phyloP scores from a whole-genome alignment of 129 eudicot genomes.

The Ambrosia trifida region DNA sequence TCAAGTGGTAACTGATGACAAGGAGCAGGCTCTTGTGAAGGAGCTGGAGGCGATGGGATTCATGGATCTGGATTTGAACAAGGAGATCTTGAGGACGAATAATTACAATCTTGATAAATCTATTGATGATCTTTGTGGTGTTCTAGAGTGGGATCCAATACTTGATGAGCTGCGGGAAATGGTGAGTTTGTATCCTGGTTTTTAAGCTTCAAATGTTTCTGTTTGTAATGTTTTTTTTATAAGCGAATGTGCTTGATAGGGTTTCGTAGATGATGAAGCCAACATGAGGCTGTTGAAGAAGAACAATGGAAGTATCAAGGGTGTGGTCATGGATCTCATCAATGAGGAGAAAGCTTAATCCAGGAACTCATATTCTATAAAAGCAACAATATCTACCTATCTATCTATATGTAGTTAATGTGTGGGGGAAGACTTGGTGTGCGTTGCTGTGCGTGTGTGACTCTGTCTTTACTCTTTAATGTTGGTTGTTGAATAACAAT shows the following conservation, averaged over 20 bases:
- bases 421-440: slow-evolving; percentile 13
- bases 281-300: slow-evolving; percentile 71
- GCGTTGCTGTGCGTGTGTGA: not conserved
- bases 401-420: slow-evolving; percentile 19
- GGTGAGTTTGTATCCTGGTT: slow-evolving; percentile 41
- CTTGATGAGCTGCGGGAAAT: slow-evolving; percentile 84
- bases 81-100: slow-evolving; percentile 53
- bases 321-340: slow-evolving; percentile 83
- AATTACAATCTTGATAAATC: slow-evolving; percentile 63
- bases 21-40: slow-evolving; percentile 53
- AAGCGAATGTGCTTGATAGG: slow-evolving; percentile 42
- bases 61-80: slow-evolving; percentile 59
- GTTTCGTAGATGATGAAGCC: slow-evolving; percentile 57
- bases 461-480: slow-evolving; percentile 8
- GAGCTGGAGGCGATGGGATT: slow-evolving; percentile 83
- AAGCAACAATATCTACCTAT: slow-evolving; percentile 4
- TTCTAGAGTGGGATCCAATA: slow-evolving; percentile 80
- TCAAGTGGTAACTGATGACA: slow-evolving; percentile 19
- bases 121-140: slow-evolving; percentile 72
- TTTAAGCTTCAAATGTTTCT: not conserved
- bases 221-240: not conserved
- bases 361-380: not conserved
- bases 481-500: slow-evolving; percentile 3
- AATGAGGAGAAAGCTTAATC: slow-evolving; percentile 41
- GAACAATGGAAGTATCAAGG: slow-evolving; percentile 86